phyloP scores from a whole-genome alignment of 2,329 filamentous ascomycete species.

The Exophiala viscosa region DNA sequence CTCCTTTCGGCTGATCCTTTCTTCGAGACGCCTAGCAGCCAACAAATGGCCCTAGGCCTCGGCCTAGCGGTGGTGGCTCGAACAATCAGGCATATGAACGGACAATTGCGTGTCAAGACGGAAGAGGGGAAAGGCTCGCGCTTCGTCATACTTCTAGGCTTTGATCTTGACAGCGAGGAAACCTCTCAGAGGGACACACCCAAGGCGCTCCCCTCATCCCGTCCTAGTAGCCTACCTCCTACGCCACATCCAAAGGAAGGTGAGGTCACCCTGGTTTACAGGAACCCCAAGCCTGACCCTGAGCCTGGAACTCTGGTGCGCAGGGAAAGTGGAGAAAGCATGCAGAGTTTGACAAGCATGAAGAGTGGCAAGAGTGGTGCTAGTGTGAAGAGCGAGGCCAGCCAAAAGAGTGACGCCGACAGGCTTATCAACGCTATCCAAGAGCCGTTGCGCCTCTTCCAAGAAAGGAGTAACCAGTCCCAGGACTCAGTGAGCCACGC shows the following conservation, averaged over 20 bases:
- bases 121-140: slow-evolving; percentile 77
- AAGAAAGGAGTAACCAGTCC: neutral
- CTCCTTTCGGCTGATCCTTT: slow-evolving; percentile 51
- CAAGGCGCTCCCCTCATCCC: neutral
- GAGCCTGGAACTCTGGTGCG: slow-evolving; percentile 21
- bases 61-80: slow-evolving; percentile 85
- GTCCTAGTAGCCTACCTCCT: slow-evolving; percentile 9
- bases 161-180: slow-evolving; percentile 55
- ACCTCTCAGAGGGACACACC: slow-evolving; percentile 2
- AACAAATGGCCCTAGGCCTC: slow-evolving; percentile 63
- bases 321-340: slow-evolving; percentile 34
- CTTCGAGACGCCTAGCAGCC: slow-evolving; percentile 33
- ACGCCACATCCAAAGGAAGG: slow-evolving; percentile 30
- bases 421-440: slow-evolving; percentile 42
- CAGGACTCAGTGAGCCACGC: neutral
- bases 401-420: slow-evolving; percentile 38
- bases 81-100: slow-evolving; percentile 85
- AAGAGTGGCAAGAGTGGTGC: slow-evolving; percentile 27
- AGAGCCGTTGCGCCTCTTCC: slow-evolving; percentile 32
- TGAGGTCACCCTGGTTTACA: slow-evolving; percentile 38
- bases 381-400: slow-evolving; percentile 28
- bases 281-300: slow-evolving; percentile 26
- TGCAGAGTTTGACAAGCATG: slow-evolving; percentile 34
- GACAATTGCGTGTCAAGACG: slow-evolving; percentile 78
- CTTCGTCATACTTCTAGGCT: slow-evolving; percentile 76